Conservation (phyloP, 345 rosid genomes). For the Cardamine resedifolia region DNA sequence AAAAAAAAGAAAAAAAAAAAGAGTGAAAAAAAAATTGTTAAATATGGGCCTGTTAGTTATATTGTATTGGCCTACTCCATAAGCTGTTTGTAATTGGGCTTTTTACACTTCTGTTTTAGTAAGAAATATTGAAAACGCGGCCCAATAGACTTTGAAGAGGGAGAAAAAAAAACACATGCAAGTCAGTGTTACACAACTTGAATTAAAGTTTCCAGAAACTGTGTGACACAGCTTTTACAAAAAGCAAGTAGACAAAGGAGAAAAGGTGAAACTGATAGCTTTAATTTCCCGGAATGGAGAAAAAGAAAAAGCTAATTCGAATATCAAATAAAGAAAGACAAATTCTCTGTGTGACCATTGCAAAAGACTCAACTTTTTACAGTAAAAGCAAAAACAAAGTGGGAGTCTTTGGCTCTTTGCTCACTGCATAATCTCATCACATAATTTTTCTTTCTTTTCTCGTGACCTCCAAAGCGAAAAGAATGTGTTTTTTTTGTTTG, state of each 20-base stretch:
- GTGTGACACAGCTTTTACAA: slow-evolving; percentile 26
- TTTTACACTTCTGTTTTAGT: neutral
- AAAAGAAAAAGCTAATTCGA: slow-evolving; percentile 34
- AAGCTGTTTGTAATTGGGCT: neutral
- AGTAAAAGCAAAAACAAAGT: slow-evolving; percentile 21
- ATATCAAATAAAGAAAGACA: slow-evolving; percentile 29
- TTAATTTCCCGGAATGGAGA: slow-evolving; percentile 24
- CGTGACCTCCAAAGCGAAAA: slow-evolving; percentile 24
- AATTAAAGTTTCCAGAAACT: slow-evolving; percentile 20
- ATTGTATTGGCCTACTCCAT: neutral
- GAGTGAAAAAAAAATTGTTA: too few relatives aligned
- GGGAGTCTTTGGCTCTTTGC: slow-evolving; percentile 6
- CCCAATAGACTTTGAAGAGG: neutral
- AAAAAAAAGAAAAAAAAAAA: too few relatives aligned
- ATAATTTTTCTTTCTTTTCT: slow-evolving; percentile 23
- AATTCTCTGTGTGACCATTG: slow-evolving; percentile 27
- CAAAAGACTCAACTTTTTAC: slow-evolving; percentile 8
- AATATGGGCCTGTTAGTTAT: neutral
- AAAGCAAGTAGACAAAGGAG: slow-evolving; percentile 30
- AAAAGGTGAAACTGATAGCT: slow-evolving; percentile 32
- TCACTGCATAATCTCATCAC: slow-evolving; percentile 22
- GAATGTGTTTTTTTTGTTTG: neutral
- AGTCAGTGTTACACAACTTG: neutral
- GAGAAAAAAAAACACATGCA: neutral
- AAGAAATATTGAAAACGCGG: neutral